phyloP scores from a whole-genome alignment of 768 basidiomycete genomes.

The Pulveroboletus sp. region DNA sequence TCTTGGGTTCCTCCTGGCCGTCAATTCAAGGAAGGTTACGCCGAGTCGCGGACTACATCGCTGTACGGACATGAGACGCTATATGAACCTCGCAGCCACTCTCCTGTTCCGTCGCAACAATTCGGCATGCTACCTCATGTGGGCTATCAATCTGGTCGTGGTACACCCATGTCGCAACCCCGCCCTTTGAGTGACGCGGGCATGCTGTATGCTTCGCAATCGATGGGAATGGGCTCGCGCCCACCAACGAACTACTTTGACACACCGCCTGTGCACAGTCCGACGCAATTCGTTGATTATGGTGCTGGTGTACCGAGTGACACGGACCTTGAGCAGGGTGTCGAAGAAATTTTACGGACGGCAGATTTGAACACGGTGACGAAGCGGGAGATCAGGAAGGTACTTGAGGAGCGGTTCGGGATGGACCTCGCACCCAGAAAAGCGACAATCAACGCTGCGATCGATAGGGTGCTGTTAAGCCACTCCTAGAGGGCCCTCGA shows the following conservation, averaged over 20 bases:
- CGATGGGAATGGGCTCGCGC: conserved; percentile 59
- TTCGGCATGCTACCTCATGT: conserved; percentile 51
- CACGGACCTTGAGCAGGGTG: conserved; percentile 66
- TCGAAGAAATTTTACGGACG: conserved; percentile 64
- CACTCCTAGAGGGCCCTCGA: conserved; percentile 29
- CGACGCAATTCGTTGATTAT: conserved; percentile 44
- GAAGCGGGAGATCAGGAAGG: conserved; percentile 83
- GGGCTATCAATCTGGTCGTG: conserved; percentile 74
- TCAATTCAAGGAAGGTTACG: conserved; percentile 65
- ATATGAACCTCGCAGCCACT: conserved; percentile 72
- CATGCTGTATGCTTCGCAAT: conserved; percentile 56
- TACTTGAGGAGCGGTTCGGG: conserved; percentile 78
- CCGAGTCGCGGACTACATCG: conserved; percentile 73
- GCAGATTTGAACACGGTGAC: conserved; percentile 90
- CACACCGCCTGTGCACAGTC: conserved; percentile 48
- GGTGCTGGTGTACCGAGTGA: conserved; percentile 53
- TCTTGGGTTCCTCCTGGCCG: conserved; percentile 85
- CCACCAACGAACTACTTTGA: conserved; percentile 77
- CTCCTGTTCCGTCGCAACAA: conserved; percentile 68
- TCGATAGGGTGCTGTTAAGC: conserved; percentile 64
- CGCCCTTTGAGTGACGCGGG: conserved; percentile 31
- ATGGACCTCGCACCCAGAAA: conserved; percentile 73
- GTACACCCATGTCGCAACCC: conserved; percentile 55
- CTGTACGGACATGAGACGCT: conserved; percentile 84
- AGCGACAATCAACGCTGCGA: conserved; percentile 68